phyloP scores from a whole-genome alignment of 257 asterid genomes.

The Prunella vulgaris region DNA sequence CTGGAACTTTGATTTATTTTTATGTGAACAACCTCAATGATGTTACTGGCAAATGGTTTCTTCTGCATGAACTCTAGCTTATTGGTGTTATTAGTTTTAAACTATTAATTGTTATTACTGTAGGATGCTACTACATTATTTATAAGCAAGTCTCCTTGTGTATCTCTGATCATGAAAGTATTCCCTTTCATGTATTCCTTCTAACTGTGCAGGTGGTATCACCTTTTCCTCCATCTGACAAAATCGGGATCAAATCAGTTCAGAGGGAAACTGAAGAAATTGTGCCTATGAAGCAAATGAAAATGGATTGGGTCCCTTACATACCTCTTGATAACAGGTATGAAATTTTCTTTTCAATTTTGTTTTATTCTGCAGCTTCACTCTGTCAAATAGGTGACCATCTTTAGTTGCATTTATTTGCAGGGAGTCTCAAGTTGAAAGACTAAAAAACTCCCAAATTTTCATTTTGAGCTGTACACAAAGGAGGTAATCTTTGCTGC shows the following conservation, averaged over 20 bases:
- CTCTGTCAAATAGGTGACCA: slow-evolving; percentile 6
- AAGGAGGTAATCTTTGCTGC: slow-evolving; percentile 53
- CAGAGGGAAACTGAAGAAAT: slow-evolving; percentile 95
- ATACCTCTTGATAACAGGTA: slow-evolving; percentile 83
- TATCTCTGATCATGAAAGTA: background rate
- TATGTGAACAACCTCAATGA: background rate
- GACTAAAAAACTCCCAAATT: slow-evolving; percentile 73
- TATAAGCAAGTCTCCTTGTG: background rate
- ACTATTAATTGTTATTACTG: background rate
- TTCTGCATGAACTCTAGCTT: background rate
- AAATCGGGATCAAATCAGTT: slow-evolving; percentile 91
- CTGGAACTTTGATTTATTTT: background rate
- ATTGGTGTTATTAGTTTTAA: background rate
- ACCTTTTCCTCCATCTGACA: slow-evolving; percentile 98
- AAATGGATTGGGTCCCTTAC: slow-evolving; percentile 98
- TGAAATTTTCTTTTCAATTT: background rate
- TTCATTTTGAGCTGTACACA: slow-evolving; percentile 81
- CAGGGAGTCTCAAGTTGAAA: slow-evolving; percentile 94
- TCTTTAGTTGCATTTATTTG: slow-evolving; percentile 16
- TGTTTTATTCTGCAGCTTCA: slow-evolving; percentile 11
- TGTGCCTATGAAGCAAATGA: slow-evolving; percentile 95
- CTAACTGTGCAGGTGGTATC: slow-evolving; percentile 62
- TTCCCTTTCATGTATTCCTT: slow-evolving; percentile 10
- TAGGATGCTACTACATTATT: background rate
- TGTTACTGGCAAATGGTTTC: background rate